Evolutionary conservation across 2,329 filamentous ascomycete species (phyloP).

Genomic region (Apiospora koreana): DNA sequence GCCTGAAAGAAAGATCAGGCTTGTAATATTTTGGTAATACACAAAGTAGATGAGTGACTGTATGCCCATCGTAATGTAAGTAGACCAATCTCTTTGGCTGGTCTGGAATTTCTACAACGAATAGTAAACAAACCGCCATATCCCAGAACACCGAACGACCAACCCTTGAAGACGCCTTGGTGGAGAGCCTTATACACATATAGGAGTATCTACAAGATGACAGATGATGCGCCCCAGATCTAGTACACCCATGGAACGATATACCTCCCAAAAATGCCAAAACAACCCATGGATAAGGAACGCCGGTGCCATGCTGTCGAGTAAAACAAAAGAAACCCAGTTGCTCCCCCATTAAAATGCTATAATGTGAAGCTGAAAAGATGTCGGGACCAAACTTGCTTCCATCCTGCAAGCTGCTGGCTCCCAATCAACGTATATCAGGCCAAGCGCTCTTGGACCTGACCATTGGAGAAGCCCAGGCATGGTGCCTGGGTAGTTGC

Average conservation of each 20-base stretch:
- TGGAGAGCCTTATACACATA: conserved; percentile 3
- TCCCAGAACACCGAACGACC: neutral
- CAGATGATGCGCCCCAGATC: neutral
- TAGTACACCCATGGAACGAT: neutral
- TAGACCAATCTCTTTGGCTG: conserved; percentile 1
- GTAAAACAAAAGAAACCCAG: neutral
- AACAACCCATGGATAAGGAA: neutral
- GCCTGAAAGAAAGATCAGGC: neutral
- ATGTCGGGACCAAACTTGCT: neutral
- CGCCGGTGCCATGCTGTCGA: conserved; percentile 4
- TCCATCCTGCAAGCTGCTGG: neutral
- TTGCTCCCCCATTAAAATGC: neutral
- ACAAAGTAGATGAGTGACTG: neutral
- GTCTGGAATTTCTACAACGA: neutral
- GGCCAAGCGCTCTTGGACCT: neutral
- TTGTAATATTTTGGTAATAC: neutral
- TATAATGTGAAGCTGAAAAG: neutral
- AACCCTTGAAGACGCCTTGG: neutral
- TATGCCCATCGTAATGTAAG: neutral
- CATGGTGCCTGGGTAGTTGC: neutral
- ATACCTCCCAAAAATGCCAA: neutral
- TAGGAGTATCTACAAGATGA: neutral
- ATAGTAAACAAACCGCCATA: neutral
- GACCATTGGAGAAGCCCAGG: neutral
- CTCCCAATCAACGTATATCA: conserved; percentile 3